Conservation (phyloP, 2,329 filamentous ascomycete species). For the Scopulariopsis brevicaulis region DNA sequence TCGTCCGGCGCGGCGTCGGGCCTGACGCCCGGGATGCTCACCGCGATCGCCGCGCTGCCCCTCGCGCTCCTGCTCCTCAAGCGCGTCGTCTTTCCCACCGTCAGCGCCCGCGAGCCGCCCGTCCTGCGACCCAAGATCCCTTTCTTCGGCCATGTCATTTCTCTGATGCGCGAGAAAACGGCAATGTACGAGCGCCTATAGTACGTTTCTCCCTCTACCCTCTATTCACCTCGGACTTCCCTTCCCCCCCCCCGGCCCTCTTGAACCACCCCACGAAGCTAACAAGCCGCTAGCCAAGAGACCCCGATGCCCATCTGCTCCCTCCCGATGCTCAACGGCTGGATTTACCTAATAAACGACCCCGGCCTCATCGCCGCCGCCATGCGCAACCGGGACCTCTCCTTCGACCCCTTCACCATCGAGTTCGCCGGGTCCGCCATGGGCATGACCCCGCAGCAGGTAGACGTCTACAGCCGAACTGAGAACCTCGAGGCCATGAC, state of each 20-base stretch:
- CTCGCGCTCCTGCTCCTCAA: conserved; percentile 4
- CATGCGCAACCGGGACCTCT: conserved; percentile 27
- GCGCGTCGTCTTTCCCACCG: conserved; percentile 4
- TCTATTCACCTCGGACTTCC: neutral
- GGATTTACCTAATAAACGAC: conserved; percentile 31
- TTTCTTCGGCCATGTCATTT: conserved; percentile 28
- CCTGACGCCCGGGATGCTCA: neutral
- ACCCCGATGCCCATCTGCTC: conserved; percentile 25
- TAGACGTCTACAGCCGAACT: conserved; percentile 9
- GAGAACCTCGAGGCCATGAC: conserved; percentile 22
- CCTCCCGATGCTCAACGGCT: conserved; percentile 27
- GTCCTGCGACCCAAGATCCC: conserved; percentile 22
- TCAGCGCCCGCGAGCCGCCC: conserved; percentile 22
- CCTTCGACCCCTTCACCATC: conserved; percentile 28
- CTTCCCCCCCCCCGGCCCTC: neutral
- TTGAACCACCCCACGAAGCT: neutral
- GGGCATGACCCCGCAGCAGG: conserved; percentile 17
- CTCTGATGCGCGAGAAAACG: conserved; percentile 14
- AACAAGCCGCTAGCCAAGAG: conserved; percentile 10
- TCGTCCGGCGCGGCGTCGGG: neutral
- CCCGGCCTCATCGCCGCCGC: conserved; percentile 26
- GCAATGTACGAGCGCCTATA: conserved; percentile 9
- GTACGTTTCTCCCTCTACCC: conserved; percentile 6
- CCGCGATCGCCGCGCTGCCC: neutral
- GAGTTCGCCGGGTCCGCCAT: conserved; percentile 24